A percentile compares a stretch with the other conserved stretches of the same genome.
Evolutionary conservation across 2,329 filamentous ascomycete species (phyloP).

Genomic region (Colletotrichum neosansevieriae): DNA sequence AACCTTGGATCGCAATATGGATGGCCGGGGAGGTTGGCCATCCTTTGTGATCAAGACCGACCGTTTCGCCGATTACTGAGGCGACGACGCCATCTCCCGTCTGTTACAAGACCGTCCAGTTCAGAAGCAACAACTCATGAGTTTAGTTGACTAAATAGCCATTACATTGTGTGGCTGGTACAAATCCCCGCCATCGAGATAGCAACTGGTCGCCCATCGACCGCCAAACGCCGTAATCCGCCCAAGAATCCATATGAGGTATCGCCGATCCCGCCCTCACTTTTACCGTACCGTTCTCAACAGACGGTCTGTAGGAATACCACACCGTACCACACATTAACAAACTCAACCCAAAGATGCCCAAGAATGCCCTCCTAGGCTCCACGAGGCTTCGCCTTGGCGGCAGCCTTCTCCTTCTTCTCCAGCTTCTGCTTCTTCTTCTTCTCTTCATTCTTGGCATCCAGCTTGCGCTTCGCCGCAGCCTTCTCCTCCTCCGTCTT

Average conservation of each 20-base stretch:
- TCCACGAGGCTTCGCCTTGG: conserved; percentile 87
- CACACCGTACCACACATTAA: neutral
- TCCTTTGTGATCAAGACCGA: no score
- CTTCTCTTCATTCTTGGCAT: conserved; percentile 90
- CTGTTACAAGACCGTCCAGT: neutral
- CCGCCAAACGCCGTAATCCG: conserved; percentile 2
- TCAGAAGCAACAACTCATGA: neutral
- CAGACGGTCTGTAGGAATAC: neutral
- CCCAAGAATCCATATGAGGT: conserved; percentile 6
- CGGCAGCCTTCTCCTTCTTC: conserved; percentile 93
- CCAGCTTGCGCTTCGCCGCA: conserved; percentile 89
- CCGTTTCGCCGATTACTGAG: neutral
- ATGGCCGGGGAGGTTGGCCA: neutral
- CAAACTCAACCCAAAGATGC: no score
- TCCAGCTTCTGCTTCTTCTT: conserved; percentile 97
- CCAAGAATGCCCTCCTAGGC: conserved; percentile 45
- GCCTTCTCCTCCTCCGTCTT: conserved; percentile 90
- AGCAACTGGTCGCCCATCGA: neutral
- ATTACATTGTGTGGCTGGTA: neutral
- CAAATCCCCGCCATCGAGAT: neutral
- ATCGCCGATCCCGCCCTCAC: conserved; percentile 8
- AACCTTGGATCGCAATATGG: neutral
- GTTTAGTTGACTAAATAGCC: neutral
- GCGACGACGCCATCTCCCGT: neutral
- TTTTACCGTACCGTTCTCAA: neutral